Percentiles rank a stretch among this genome's conserved stretches.
Conservation (phyloP, 768 basidiomycete genomes). For the Termitomyces bulborhizus region DNA sequence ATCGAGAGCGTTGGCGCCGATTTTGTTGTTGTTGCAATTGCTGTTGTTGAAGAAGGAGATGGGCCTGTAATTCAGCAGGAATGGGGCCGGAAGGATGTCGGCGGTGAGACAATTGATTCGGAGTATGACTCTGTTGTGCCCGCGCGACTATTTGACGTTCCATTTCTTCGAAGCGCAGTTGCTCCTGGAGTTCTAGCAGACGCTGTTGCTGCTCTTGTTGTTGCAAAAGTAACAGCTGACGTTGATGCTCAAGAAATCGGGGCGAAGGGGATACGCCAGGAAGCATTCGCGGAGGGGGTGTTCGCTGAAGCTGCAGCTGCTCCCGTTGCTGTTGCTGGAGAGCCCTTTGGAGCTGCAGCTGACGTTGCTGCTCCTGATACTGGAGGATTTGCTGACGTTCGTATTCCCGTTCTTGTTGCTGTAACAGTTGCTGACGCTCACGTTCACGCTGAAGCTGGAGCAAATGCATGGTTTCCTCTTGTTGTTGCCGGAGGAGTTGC, state of each 20-base stretch:
- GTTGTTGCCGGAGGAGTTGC: slow-evolving; percentile 38
- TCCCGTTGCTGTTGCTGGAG: slow-evolving; percentile 47
- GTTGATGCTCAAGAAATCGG: slow-evolving; percentile 72
- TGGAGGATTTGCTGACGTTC: slow-evolving; percentile 40
- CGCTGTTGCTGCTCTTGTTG: slow-evolving; percentile 60
- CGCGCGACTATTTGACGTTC: slow-evolving; percentile 54
- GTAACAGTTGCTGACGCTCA: slow-evolving; percentile 21
- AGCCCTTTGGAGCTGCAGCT: slow-evolving; percentile 39
- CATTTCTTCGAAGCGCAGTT: slow-evolving; percentile 56
- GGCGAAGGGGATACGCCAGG: slow-evolving; percentile 66
- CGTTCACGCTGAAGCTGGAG: slow-evolving; percentile 29
- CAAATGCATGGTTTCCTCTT: slow-evolving; percentile 27
- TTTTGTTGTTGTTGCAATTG: slow-evolving; percentile 46
- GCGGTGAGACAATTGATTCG: slow-evolving; percentile 28
- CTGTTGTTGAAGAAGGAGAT: slow-evolving; percentile 34
- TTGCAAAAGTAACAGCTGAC: slow-evolving; percentile 62
- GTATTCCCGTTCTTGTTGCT: slow-evolving; percentile 21
- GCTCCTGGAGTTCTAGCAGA: slow-evolving; percentile 58
- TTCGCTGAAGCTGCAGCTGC: slow-evolving; percentile 43
- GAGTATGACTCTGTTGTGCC: slow-evolving; percentile 30
- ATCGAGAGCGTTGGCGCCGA: slow-evolving; percentile 39
- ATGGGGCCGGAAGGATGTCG: slow-evolving; percentile 39
- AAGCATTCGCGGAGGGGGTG: slow-evolving; percentile 71
- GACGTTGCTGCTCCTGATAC: slow-evolving; percentile 44
- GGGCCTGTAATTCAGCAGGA: slow-evolving; percentile 44